These are phyloP conservation scores for Verticillium klebahnii DNA, from an alignment of 2,329 filamentous ascomycete genomes.

Conservation along the genomic window DNA sequence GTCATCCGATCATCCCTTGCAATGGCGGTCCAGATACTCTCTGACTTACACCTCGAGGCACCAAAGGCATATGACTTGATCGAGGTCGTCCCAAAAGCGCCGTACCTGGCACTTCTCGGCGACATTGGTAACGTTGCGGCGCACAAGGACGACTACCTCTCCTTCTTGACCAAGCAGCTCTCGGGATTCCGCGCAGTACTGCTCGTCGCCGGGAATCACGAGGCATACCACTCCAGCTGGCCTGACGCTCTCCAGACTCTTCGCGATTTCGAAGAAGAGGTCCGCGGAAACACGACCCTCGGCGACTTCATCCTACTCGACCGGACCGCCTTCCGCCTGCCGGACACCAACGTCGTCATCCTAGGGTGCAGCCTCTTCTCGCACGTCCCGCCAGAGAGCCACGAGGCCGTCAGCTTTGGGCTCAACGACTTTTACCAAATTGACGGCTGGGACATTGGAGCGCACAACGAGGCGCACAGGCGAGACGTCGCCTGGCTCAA, in stretches of 20 bases:
- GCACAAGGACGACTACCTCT: slow-evolving; percentile 32
- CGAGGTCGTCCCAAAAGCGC: slow-evolving; percentile 39
- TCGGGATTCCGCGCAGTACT: slow-evolving; percentile 43
- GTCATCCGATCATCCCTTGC: too few relatives aligned
- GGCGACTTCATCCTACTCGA: slow-evolving; percentile 37
- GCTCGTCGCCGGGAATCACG: slow-evolving; percentile 52
- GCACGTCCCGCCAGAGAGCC: slow-evolving; percentile 29
- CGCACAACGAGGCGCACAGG: slow-evolving; percentile 31
- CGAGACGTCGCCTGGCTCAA: slow-evolving; percentile 41
- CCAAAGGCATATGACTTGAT: slow-evolving; percentile 45
- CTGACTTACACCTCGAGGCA: slow-evolving; percentile 52
- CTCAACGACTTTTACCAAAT: slow-evolving; percentile 50
- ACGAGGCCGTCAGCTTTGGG: slow-evolving; percentile 31
- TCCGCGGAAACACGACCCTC: slow-evolving; percentile 4
- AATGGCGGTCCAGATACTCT: slow-evolving; percentile 40
- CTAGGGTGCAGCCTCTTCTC: slow-evolving; percentile 44
- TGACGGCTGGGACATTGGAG: slow-evolving; percentile 29
- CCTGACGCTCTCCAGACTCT: slow-evolving; percentile 22
- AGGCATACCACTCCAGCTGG: slow-evolving; percentile 18
- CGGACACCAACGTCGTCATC: slow-evolving; percentile 20
- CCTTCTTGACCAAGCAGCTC: slow-evolving; percentile 45
- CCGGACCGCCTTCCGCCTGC: slow-evolving; percentile 18
- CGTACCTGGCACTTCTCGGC: slow-evolving; percentile 50
- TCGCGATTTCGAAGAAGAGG: slow-evolving; percentile 13
- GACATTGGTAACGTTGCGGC: slow-evolving; percentile 44